Conservation (phyloP, 2,329 filamentous ascomycete genomes). For the Xylariomycetidae sp. region DNA sequence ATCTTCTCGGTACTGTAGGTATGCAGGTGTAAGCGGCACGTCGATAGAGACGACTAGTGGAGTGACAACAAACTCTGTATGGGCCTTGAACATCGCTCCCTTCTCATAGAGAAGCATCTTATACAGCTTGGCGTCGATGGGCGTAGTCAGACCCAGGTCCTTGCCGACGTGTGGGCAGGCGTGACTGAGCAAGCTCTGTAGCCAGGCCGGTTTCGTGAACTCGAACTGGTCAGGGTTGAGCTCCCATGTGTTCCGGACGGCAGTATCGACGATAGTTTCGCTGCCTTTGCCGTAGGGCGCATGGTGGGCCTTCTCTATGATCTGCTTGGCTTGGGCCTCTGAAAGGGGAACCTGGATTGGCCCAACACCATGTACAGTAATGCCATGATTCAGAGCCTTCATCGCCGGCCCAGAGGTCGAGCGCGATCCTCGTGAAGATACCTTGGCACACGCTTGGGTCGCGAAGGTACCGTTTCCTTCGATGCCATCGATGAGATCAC, state of each 20-base stretch:
- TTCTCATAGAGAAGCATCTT: conserved; percentile 45
- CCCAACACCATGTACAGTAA: conserved; percentile 1
- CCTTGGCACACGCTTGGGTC: too few species aligned
- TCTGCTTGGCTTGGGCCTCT: conserved; percentile 9
- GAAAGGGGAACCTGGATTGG: conserved; percentile 20
- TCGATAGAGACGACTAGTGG: conserved; percentile 7
- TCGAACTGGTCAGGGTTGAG: conserved; percentile 32
- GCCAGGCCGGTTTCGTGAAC: conserved; percentile 14
- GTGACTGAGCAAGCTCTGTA: neutral
- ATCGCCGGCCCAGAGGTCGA: too few species aligned
- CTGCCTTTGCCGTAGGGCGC: conserved; percentile 33
- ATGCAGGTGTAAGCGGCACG: neutral
- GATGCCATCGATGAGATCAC: too few species aligned
- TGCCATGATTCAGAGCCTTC: too few species aligned
- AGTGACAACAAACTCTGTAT: too few species aligned
- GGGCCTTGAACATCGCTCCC: conserved; percentile 42
- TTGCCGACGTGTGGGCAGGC: neutral
- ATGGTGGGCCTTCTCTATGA: conserved; percentile 23
- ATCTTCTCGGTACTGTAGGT: conserved; percentile 35
- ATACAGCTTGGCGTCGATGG: conserved; percentile 31
- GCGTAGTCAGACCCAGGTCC: conserved; percentile 26
- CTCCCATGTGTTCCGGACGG: conserved; percentile 38
- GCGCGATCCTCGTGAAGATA: too few species aligned
- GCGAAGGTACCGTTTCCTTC: too few species aligned
- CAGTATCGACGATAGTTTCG: conserved; percentile 33